phyloP scores from a whole-genome alignment of 2,329 filamentous ascomycete genomes.

The Metarhizium guizhouense region DNA sequence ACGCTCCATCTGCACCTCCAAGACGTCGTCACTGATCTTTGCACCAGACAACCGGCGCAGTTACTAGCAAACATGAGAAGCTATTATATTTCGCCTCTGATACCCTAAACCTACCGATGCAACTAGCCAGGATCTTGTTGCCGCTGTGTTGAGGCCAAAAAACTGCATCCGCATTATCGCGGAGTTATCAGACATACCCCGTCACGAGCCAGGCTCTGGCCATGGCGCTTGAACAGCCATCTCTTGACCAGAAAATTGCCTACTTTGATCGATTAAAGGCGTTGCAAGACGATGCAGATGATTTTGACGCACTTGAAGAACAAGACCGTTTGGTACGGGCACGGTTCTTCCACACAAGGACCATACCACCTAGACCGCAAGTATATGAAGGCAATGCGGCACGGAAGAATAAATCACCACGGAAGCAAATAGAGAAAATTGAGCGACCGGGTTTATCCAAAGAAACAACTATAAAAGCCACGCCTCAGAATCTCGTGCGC shows the following conservation, averaged over 20 bases:
- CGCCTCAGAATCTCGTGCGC: conserved; percentile 11
- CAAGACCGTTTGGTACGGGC: conserved; percentile 1
- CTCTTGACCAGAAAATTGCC: conserved; percentile 29
- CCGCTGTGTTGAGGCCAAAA: background rate
- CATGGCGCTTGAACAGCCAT: conserved; percentile 1
- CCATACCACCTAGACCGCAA: background rate
- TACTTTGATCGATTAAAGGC: conserved; percentile 35
- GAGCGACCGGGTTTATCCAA: background rate
- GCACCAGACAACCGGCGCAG: background rate
- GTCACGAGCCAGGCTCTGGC: background rate
- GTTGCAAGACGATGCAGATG: conserved; percentile 8
- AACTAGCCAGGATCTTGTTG: background rate
- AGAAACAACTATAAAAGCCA: conserved; percentile 17
- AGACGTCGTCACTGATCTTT: background rate
- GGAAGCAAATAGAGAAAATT: background rate
- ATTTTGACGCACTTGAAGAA: background rate
- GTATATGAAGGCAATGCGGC: background rate
- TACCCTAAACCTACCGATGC: background rate
- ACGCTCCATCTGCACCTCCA: background rate
- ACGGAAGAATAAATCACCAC: background rate
- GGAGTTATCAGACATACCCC: too few species aligned
- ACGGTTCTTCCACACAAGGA: background rate
- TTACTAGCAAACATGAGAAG: background rate
- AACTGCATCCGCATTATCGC: background rate
- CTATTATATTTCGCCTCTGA: background rate